A percentile compares a stretch with the other conserved stretches of the same genome.
Evolutionary conservation across 75 land plant species (phyloP).

Genomic region (Adiantum capillusveneris): DNA sequence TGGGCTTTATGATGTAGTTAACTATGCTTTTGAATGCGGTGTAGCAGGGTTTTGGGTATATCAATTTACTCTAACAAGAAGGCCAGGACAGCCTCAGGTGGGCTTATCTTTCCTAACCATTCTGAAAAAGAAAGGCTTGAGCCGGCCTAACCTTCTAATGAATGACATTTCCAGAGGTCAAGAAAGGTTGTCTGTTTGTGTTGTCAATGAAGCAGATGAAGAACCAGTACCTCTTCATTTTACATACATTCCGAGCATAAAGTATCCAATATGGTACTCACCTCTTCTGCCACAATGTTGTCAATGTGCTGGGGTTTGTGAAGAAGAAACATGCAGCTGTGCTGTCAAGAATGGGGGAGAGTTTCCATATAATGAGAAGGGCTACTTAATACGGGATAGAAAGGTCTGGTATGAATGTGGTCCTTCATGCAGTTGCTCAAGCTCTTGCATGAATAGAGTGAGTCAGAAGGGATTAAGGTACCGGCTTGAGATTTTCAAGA

Average conservation of each 20-base stretch:
- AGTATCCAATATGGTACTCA: constrained; percentile 38
- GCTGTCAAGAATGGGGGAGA: constrained; percentile 62
- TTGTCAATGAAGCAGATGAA: constrained; percentile 60
- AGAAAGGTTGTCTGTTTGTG: constrained; percentile 64
- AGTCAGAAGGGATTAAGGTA: constrained; percentile 62
- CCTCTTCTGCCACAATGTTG: constrained; percentile 51
- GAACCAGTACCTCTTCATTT: constrained; percentile 50
- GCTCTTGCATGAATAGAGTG: constrained; percentile 70
- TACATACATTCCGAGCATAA: constrained; percentile 42
- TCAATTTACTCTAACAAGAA: constrained; percentile 54
- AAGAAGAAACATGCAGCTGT: constrained; percentile 53
- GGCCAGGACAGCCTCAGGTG: constrained; percentile 78
- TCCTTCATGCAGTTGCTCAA: constrained; percentile 61
- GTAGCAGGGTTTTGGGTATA: constrained; percentile 37
- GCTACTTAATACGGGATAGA: constrained; percentile 64
- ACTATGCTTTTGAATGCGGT: constrained; percentile 39
- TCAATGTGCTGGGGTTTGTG: constrained; percentile 47
- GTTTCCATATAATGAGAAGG: constrained; percentile 63
- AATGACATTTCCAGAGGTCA: constrained; percentile 68
- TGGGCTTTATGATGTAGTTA: constrained; percentile 66
- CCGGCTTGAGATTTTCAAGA: constrained; percentile 76
- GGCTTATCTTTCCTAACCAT: constrained; percentile 40
- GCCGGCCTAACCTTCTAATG: constrained; percentile 32
- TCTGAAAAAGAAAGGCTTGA: constrained; percentile 25
- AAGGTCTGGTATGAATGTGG: constrained; percentile 88